Conservation (phyloP, 192 early-diverging fungal genomes). For the Phycomyces nitens region DNA sequence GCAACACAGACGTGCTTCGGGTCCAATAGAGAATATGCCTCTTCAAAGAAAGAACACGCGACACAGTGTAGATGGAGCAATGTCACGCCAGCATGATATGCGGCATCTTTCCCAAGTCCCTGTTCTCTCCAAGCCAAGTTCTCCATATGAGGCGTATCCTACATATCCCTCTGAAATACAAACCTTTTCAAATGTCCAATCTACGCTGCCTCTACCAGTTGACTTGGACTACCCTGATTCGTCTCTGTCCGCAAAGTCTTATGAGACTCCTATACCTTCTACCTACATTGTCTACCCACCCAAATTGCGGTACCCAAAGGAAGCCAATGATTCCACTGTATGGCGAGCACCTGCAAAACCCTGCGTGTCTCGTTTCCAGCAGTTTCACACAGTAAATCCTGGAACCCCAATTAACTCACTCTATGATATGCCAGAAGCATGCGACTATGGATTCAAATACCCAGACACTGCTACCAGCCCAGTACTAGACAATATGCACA, state of each 20-base stretch:
- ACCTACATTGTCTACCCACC: not conserved
- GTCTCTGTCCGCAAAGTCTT: not conserved
- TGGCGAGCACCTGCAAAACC: slow-evolving; percentile 2
- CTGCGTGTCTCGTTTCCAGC: not conserved
- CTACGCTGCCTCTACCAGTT: not conserved
- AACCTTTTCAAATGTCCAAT: not conserved
- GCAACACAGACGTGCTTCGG: not conserved
- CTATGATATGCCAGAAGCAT: not conserved
- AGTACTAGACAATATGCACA: not conserved
- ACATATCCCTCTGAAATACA: not conserved
- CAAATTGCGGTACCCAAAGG: not conserved
- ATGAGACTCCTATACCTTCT: not conserved
- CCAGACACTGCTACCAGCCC: not conserved
- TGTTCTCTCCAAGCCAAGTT: not conserved
- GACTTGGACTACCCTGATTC: not conserved
- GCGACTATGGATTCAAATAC: not conserved
- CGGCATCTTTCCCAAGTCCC: not conserved
- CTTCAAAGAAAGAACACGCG: not conserved
- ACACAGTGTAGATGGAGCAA: not conserved
- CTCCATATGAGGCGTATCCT: not conserved
- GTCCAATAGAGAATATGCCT: not conserved
- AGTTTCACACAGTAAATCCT: not conserved
- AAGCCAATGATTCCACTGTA: not conserved
- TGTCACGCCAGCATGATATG: not conserved
- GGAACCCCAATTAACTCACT: not conserved